Conservation (phyloP, 2,329 filamentous ascomycete species). For the Pyrenophora graminea region DNA sequence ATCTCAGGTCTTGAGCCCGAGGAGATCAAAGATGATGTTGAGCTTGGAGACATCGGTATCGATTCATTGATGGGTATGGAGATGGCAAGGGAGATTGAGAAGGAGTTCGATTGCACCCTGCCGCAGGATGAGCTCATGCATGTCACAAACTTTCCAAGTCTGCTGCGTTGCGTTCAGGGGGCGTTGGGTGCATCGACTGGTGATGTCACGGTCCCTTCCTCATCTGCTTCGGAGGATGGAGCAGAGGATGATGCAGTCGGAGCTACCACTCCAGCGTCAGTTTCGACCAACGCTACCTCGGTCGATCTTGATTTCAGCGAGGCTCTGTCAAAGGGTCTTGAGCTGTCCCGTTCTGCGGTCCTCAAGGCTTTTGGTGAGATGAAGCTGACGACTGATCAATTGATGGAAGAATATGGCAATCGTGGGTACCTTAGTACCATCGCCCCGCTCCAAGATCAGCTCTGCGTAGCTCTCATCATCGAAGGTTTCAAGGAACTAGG, state of each 20-base stretch:
- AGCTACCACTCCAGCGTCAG: not conserved
- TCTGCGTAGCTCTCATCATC: constrained; percentile 29
- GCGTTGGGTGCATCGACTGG: not conserved
- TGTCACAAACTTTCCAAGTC: constrained; percentile 7
- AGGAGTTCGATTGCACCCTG: constrained; percentile 13
- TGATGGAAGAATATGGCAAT: not conserved
- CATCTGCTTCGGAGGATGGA: not conserved
- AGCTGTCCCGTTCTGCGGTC: not conserved
- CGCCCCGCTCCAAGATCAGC: constrained; percentile 27
- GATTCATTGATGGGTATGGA: constrained; percentile 48
- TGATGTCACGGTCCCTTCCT: not conserved
- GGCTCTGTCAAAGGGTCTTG: too few relatives aligned
- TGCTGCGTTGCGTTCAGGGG: constrained; percentile 3
- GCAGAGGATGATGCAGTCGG: not conserved
- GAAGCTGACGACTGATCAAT: not conserved
- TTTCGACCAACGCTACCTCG: not conserved
- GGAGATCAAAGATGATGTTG: constrained; percentile 22
- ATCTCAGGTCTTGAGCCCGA: constrained; percentile 21
- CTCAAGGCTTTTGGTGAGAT: not conserved
- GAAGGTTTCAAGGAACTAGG: constrained; percentile 34
- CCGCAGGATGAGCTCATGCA: constrained; percentile 6
- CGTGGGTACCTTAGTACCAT: not conserved
- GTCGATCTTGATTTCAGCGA: not conserved
- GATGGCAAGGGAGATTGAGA: constrained; percentile 36
- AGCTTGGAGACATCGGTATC: constrained; percentile 44